phyloP scores from a whole-genome alignment of 306 rosid species.

The Quercus alba region DNA sequence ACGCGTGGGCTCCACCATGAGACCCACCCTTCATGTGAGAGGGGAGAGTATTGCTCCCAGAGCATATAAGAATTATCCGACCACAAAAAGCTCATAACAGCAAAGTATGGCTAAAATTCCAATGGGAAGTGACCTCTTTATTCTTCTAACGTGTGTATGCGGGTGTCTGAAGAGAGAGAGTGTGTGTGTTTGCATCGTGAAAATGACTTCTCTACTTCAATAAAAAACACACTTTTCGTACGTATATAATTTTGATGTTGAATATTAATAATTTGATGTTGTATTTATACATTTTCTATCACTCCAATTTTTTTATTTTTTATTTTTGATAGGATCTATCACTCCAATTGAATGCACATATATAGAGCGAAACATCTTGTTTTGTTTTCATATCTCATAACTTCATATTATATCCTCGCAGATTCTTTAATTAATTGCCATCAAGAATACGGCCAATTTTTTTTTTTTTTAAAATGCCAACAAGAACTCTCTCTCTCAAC shows the following conservation, averaged over 20 bases:
- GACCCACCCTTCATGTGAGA: no score
- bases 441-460: not conserved
- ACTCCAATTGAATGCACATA: no score
- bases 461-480: not conserved
- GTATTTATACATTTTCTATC: no score
- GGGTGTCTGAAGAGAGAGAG: not conserved
- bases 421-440: conserved; percentile 50
- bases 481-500: conserved; percentile 18
- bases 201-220: conserved; percentile 12
- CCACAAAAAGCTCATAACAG: conserved; percentile 24
- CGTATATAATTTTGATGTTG: not conserved
- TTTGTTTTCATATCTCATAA: no score
- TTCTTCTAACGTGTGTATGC: conserved; percentile 3
- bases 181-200: not conserved
- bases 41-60: no score
- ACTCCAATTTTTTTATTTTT: no score
- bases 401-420: conserved; percentile 26
- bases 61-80: not conserved
- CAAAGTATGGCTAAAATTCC: conserved; percentile 29
- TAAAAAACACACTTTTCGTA: not conserved
- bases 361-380: conserved; percentile 8
- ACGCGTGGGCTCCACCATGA: no score
- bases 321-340: no score
- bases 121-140: conserved; percentile 35
- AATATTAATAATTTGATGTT: not conserved